A percentile compares a stretch with the other conserved stretches of the same genome.
phyloP scores from a whole-genome alignment of 768 basidiomycete genomes.

The Suillus spraguei region DNA sequence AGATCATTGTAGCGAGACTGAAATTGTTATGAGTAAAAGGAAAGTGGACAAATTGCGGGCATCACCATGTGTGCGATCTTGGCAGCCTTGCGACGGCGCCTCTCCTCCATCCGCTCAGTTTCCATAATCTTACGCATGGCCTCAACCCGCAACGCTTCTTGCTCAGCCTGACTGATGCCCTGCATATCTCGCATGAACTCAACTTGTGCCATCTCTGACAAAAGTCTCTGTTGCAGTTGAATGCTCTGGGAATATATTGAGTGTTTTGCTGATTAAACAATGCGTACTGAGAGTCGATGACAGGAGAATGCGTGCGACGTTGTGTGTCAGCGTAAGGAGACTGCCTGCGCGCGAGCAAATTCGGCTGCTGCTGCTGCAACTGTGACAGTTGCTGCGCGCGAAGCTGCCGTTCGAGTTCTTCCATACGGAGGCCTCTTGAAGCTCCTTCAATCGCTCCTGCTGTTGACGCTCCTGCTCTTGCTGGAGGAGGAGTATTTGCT shows the following conservation, averaged over 20 bases:
- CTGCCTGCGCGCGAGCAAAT: slow-evolving; percentile 40
- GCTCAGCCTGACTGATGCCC: slow-evolving; percentile 57
- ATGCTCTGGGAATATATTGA: slow-evolving; percentile 59
- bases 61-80: slow-evolving; percentile 90
- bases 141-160: slow-evolving; percentile 72
- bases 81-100: slow-evolving; percentile 73
- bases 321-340: slow-evolving; percentile 53
- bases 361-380: slow-evolving; percentile 44
- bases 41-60: background rate
- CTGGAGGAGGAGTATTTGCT: slow-evolving; percentile 67
- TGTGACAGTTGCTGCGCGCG: slow-evolving; percentile 55
- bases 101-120: slow-evolving; percentile 87
- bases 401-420: slow-evolving; percentile 68
- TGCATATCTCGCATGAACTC: slow-evolving; percentile 70
- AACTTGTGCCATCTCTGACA: slow-evolving; percentile 75
- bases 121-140: slow-evolving; percentile 91
- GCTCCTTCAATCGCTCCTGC: slow-evolving; percentile 57
- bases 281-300: slow-evolving; percentile 36
- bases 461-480: slow-evolving; percentile 66
- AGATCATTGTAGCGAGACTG: slow-evolving; percentile 92
- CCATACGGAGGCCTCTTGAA: slow-evolving; percentile 64
- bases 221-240: slow-evolving; percentile 72
- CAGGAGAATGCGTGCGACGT: slow-evolving; percentile 54
- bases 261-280: slow-evolving; percentile 53
- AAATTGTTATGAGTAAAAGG: slow-evolving; percentile 15